phyloP scores from a whole-genome alignment of 495 filamentous ascomycete genomes.

The Viridothelium virens region DNA sequence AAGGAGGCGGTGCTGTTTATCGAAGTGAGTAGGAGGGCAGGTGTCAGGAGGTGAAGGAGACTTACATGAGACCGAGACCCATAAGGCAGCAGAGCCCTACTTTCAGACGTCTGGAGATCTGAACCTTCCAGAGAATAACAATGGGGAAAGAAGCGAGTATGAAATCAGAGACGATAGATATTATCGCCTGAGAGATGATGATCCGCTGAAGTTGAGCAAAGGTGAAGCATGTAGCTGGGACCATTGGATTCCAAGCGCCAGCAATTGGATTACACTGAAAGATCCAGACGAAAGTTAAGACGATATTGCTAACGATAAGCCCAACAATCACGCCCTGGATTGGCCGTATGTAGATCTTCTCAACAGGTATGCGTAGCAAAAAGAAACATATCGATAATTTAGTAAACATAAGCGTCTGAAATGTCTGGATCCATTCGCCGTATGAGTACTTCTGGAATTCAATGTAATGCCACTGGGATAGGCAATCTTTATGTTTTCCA shows the following conservation, averaged over 20 bases:
- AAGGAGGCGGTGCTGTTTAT: background rate
- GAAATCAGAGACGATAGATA: background rate
- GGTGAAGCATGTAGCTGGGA: constrained; percentile 1
- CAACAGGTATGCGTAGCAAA: constrained; percentile 63
- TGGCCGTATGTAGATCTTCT: constrained; percentile 26
- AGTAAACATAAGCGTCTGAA: constrained; percentile 39
- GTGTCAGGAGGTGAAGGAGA: background rate
- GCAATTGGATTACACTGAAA: constrained; percentile 3
- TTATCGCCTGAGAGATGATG: background rate
- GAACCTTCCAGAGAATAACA: background rate
- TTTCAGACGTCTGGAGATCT: background rate
- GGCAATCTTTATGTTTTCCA: background rate
- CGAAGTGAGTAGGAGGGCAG: background rate
- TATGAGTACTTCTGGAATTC: constrained; percentile 3
- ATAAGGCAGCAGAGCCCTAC: background rate
- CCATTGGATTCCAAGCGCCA: background rate
- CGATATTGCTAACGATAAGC: background rate
- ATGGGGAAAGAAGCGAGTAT: constrained; percentile 1
- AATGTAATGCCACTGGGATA: background rate
- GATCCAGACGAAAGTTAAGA: constrained; percentile 2
- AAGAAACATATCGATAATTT: constrained; percentile 71
- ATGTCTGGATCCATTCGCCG: constrained; percentile 11
- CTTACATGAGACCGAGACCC: constrained; percentile 7
- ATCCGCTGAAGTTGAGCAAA: background rate
- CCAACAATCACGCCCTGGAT: background rate